Percentiles rank a stretch among this genome's conserved stretches.
phyloP scores from a whole-genome alignment of 805 yeast species.

The Ogataea ganodermae region DNA sequence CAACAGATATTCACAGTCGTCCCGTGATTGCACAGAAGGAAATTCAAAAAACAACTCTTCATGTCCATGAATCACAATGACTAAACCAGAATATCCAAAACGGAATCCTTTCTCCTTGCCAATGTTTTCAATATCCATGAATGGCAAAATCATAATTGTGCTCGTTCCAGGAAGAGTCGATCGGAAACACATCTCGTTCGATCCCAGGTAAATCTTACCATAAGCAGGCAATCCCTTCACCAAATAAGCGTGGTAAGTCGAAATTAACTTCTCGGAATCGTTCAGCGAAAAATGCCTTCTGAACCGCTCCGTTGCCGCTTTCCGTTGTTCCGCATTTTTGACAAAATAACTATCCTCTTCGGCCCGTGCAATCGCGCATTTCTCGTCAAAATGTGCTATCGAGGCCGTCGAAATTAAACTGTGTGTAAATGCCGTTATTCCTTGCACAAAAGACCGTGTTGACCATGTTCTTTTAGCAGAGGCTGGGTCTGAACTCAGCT shows the following conservation, averaged over 20 bases:
- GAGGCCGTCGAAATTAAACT: conserved; percentile 26
- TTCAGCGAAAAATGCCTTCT: conserved; percentile 65
- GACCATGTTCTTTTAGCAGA: conserved; percentile 22
- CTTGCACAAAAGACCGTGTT: conserved; percentile 33
- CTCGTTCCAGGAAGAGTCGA: conserved; percentile 76
- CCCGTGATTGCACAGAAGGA: conserved; percentile 60
- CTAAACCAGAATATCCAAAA: conserved; percentile 71
- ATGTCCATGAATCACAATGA: conserved; percentile 67
- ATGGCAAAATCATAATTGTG: conserved; percentile 82
- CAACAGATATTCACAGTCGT: conserved; percentile 66
- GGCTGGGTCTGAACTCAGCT: background rate
- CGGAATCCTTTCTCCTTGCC: conserved; percentile 67
- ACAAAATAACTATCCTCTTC: conserved; percentile 53
- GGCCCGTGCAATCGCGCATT: conserved; percentile 39
- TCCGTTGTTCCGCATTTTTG: conserved; percentile 44
- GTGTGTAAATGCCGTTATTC: conserved; percentile 31
- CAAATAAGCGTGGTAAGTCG: conserved; percentile 71
- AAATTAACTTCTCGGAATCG: conserved; percentile 50
- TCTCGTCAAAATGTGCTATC: conserved; percentile 55
- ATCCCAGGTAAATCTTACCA: conserved; percentile 80
- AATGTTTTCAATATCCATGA: conserved; percentile 69
- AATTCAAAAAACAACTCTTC: conserved; percentile 82
- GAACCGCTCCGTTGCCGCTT: conserved; percentile 57
- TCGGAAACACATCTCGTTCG: conserved; percentile 71
- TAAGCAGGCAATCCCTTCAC: conserved; percentile 74